Evolutionary conservation across 225 moss, liverwort and hornwort species (phyloP).

Genomic region (Sphagnum contortum): DNA sequence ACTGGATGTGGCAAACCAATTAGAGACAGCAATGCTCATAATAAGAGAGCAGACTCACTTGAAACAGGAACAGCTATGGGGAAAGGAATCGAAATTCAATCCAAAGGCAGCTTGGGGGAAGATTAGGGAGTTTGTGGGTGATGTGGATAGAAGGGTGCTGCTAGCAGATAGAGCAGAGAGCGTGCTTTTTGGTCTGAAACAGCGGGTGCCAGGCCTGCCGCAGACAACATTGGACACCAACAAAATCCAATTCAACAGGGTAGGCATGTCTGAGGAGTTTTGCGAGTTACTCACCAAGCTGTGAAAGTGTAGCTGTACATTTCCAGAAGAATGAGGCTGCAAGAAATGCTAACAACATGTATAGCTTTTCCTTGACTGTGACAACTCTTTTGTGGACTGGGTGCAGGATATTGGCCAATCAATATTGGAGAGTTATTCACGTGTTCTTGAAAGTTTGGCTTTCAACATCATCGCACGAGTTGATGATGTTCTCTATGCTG

Average conservation of each 20-base stretch:
- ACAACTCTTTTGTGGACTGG: too few relatives aligned
- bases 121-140: constrained; percentile 72
- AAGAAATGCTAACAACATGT: too few relatives aligned
- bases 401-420: constrained; percentile 94
- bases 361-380: too few relatives aligned
- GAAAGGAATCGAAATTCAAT: constrained; percentile 3
- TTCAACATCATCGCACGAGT: constrained; percentile 92
- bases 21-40: constrained; percentile 70
- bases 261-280: constrained; percentile 8
- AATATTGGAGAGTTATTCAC: constrained; percentile 95
- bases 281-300: too few relatives aligned
- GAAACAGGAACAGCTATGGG: constrained; percentile 38
- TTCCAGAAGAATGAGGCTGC: too few relatives aligned
- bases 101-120: constrained; percentile 57
- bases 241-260: constrained; percentile 92
- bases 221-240: constrained; percentile 79
- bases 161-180: constrained; percentile 79
- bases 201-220: constrained; percentile 81
- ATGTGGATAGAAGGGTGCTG: constrained; percentile 57
- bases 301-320: too few relatives aligned
- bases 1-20: constrained; percentile 75
- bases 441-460: constrained; percentile 89
- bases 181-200: constrained; percentile 61
- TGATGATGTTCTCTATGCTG: constrained; percentile 82
- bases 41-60: constrained; percentile 70